Percentiles rank a stretch among this genome's conserved stretches.
phyloP scores from a whole-genome alignment of 108 stramenopile species.

The Conticribra weissflogii region DNA sequence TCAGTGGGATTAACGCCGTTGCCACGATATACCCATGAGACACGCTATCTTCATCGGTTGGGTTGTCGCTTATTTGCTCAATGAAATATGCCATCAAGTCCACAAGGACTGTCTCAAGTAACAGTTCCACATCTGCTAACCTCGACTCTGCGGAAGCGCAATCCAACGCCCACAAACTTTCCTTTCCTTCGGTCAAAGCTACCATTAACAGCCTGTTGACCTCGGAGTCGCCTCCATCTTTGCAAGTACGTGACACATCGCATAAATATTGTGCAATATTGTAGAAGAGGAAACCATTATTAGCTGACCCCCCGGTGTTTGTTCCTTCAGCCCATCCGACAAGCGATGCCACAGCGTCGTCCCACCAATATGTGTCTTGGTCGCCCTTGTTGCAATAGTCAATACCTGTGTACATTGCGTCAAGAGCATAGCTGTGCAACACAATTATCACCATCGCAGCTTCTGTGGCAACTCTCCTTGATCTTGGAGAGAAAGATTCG shows the following conservation, averaged over 20 bases:
- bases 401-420: conserved; percentile 67
- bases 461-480: conserved; percentile 55
- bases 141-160: conserved; percentile 10
- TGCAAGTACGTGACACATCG: not conserved
- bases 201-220: conserved; percentile 23
- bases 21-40: conserved; percentile 34
- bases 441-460: conserved; percentile 53
- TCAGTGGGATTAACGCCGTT: conserved; percentile 23
- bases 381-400: conserved; percentile 42
- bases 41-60: conserved; percentile 10
- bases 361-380: conserved; percentile 55
- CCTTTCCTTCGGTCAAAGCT: conserved; percentile 12
- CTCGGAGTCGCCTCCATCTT: conserved; percentile 8
- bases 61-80: conserved; percentile 7
- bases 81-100: conserved; percentile 31
- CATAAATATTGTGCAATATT: conserved; percentile 24
- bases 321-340: conserved; percentile 73
- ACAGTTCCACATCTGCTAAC: conserved; percentile 14
- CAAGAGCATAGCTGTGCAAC: conserved; percentile 66
- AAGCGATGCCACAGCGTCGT: conserved; percentile 65
- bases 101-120: conserved; percentile 23
- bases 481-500: conserved; percentile 23
- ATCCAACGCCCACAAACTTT: not conserved
- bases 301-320: conserved; percentile 3
- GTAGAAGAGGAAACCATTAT: conserved; percentile 20